These are phyloP conservation scores for Mycena maculata DNA, from an alignment of 768 basidiomycete species.

Conservation along the genomic window DNA sequence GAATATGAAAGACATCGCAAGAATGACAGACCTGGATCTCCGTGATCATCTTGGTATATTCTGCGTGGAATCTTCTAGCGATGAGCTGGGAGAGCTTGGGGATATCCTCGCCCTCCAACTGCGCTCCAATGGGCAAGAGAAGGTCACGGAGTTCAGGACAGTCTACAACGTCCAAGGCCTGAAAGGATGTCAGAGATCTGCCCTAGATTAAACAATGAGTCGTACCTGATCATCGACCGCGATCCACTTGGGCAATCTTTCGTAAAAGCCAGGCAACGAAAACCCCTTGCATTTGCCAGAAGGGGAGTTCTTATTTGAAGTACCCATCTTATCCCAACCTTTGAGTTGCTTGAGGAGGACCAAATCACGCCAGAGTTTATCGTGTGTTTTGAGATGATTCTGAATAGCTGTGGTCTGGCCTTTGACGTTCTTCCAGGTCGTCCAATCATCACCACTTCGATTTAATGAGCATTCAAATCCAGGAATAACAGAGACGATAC, in stretches of 20 bases:
- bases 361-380: constrained; percentile 19
- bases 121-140: constrained; percentile 36
- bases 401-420: constrained; percentile 33
- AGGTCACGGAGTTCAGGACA: constrained; percentile 41
- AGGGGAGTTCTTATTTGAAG: background rate
- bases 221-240: constrained; percentile 42
- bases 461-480: background rate
- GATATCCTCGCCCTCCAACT: constrained; percentile 40
- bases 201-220: background rate
- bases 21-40: constrained; percentile 27
- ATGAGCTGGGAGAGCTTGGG: constrained; percentile 41
- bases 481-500: background rate
- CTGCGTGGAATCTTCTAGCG: constrained; percentile 21
- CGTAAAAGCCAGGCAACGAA: constrained; percentile 32
- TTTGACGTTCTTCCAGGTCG: constrained; percentile 32
- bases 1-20: background rate
- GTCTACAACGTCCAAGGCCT: constrained; percentile 46
- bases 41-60: constrained; percentile 31
- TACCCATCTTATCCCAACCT: constrained; percentile 12
- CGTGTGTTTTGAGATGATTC: constrained; percentile 23
- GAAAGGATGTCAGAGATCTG: background rate
- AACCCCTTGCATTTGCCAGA: constrained; percentile 22
- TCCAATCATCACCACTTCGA: constrained; percentile 8
- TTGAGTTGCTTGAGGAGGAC: constrained; percentile 30
- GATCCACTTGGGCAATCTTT: constrained; percentile 38